Percentiles rank a stretch among this genome's conserved stretches.
phyloP scores from a whole-genome alignment of 139 green algal species.

The Raphidocelis subcapitata region DNA sequence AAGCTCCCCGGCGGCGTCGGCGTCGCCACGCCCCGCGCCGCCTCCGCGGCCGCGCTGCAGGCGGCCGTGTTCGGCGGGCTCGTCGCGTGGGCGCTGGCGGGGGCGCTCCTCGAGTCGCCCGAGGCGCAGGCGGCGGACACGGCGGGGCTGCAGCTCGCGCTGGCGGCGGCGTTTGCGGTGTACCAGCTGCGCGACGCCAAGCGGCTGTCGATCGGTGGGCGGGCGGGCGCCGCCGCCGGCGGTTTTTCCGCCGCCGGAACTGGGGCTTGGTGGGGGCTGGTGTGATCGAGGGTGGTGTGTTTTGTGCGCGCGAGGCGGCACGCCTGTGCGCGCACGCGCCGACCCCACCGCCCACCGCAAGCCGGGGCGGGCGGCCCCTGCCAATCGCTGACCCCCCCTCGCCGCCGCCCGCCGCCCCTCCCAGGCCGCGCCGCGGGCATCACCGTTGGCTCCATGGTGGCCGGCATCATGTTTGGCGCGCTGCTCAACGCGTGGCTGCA shows the following conservation, averaged over 20 bases:
- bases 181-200: slow-evolving; percentile 84
- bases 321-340: neutral
- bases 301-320: neutral
- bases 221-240: neutral
- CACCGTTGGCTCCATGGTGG: slow-evolving; percentile 54
- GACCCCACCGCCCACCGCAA: neutral
- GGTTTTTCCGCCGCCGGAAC: neutral
- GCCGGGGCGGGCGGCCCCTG: too few relatives aligned
- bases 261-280: neutral
- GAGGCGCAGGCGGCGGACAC: slow-evolving; percentile 57
- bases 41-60: slow-evolving; percentile 16
- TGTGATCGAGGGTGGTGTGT: neutral
- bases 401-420: neutral
- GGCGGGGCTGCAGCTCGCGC: slow-evolving; percentile 73
- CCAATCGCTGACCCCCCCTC: neutral
- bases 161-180: slow-evolving; percentile 63
- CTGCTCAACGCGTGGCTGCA: slow-evolving; percentile 75
- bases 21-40: neutral
- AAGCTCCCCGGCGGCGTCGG: slow-evolving; percentile 20
- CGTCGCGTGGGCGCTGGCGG: slow-evolving; percentile 49
- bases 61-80: slow-evolving; percentile 54
- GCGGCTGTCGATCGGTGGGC: slow-evolving; percentile 47
- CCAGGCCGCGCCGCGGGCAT: slow-evolving; percentile 58
- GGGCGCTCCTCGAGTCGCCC: slow-evolving; percentile 57
- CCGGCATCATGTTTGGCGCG: slow-evolving; percentile 67